Evolutionary conservation across 257 asterid genomes (phyloP), one percentile per base, ranked within the genome.

Genomic region (Primulina eburnea): DNA sequence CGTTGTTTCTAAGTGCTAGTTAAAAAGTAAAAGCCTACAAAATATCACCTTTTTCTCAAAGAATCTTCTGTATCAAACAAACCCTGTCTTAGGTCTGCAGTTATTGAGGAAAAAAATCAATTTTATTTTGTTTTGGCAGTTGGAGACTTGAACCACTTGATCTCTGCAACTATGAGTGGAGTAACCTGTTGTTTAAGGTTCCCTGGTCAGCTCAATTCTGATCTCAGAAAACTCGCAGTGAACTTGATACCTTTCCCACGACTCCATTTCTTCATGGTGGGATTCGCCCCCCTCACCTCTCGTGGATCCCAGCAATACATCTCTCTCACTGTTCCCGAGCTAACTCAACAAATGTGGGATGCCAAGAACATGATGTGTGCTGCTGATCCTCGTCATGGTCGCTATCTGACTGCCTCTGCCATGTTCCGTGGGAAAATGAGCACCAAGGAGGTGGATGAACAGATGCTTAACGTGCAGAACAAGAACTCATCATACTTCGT

Each of bases 281-380:
- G 96, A 3, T 90, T 90, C 20, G 95, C 96, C 3, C 96, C 96
- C 0, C 96, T 90, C 58, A 90, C 96, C 71, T 86, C 96, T 50
- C 95, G 91, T 50, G 96, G 96, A 4, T 90, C 95, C n/a, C 95
- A 90, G 85, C 88, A 88, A 60, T 88, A 88, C 83, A 86, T 90
- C 70, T 88, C 96, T 21, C 89, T 90, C 71, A 88, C 96, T 0
- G 95, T 90, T 66, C 96, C 96, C 0, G 96, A 90, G 79, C 87
- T 90, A 12, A 88, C 96, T 0, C 96, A 90, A 63, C 92, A 90
- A 78, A 88, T 90, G 96, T 90, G 96, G 95, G 96, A 90, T 65
- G 63, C 96, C 2, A 90, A 90, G 86, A 90, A 88, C 89, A 90
- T 90, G 96, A 90, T 90, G 96, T 89, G 96, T 11, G 96, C 96